A percentile compares a stretch with the other conserved stretches of the same genome.
Conservation (phyloP, 371 early-diverging fungal species). For the Dipsacomyces acuminosporus region DNA sequence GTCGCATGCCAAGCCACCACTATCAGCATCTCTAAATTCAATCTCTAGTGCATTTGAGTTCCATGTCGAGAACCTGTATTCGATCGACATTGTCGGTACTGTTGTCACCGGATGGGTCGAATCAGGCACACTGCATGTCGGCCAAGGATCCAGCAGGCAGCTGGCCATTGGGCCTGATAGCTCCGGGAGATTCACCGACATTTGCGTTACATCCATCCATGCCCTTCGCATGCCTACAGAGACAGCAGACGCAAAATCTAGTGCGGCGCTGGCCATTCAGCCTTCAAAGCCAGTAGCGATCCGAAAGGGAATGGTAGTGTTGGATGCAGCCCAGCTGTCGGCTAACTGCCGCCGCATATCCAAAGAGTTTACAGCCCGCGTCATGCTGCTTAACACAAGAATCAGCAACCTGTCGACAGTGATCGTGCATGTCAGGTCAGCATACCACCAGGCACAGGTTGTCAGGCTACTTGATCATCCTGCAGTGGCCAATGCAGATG, state of each 20-base stretch:
- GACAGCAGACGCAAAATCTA: constrained; percentile 24
- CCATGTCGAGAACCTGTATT: constrained; percentile 32
- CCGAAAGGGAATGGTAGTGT: constrained; percentile 37
- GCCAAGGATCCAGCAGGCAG: background rate
- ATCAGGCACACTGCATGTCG: constrained; percentile 11
- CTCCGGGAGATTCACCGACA: constrained; percentile 21
- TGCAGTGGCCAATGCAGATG: background rate
- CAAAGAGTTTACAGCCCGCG: constrained; percentile 20
- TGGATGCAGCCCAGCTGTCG: constrained; percentile 12
- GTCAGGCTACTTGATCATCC: constrained; percentile 8
- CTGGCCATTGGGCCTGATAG: constrained; percentile 30
- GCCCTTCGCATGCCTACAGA: constrained; percentile 39
- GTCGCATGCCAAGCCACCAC: constrained; percentile 1
- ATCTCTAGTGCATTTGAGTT: constrained; percentile 34
- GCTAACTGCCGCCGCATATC: constrained; percentile 10
- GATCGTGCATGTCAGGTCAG: constrained; percentile 34
- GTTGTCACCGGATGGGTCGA: constrained; percentile 44
- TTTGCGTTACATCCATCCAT: constrained; percentile 39
- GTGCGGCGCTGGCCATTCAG: constrained; percentile 38
- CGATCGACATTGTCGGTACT: constrained; percentile 30
- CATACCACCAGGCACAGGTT: constrained; percentile 30
- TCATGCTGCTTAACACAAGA: constrained; percentile 14
- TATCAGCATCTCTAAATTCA: background rate
- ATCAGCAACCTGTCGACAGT: constrained; percentile 13
- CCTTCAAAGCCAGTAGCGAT: constrained; percentile 10